These are phyloP conservation scores for Davidsoniella australis DNA, from an alignment of 2,329 filamentous ascomycete species.

Conservation along the genomic window DNA sequence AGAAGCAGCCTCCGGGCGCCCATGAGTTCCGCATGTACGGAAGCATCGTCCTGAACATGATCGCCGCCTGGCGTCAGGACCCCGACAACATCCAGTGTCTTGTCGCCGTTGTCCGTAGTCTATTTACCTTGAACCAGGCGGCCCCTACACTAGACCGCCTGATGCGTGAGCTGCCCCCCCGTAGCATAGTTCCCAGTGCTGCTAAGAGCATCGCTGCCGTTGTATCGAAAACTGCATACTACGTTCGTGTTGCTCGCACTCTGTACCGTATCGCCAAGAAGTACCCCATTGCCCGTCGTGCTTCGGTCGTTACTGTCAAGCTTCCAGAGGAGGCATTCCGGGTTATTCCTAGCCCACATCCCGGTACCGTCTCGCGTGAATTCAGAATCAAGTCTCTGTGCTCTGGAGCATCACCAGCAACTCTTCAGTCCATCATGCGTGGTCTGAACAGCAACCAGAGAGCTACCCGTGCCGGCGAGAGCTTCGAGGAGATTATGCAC, in stretches of 20 bases:
- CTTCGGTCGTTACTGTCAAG: slow-evolving; percentile 17
- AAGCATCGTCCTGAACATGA: slow-evolving; percentile 3
- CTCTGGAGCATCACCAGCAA: slow-evolving; percentile 7
- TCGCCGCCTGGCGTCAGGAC: slow-evolving; percentile 6
- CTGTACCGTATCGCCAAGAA: slow-evolving; percentile 19
- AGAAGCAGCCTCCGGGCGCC: slow-evolving; percentile 5
- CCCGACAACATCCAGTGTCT: slow-evolving; percentile 2
- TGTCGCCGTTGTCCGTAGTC: slow-evolving; percentile 5
- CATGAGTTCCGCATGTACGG: slow-evolving; percentile 6
- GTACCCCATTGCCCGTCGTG: slow-evolving; percentile 17
- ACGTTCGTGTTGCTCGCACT: slow-evolving; percentile 12
- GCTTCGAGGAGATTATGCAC: slow-evolving; percentile 10
- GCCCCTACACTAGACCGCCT: slow-evolving; percentile 5
- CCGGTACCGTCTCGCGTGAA: slow-evolving; percentile 8
- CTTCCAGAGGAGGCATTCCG: slow-evolving; percentile 14
- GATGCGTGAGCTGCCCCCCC: slow-evolving; percentile 8
- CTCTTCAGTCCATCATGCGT: slow-evolving; percentile 9
- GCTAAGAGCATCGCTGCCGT: slow-evolving; percentile 11
- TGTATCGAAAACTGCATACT: slow-evolving; percentile 11
- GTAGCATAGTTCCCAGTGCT: slow-evolving; percentile 8
- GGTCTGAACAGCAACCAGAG: slow-evolving; percentile 7
- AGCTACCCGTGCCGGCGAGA: slow-evolving; percentile 9
- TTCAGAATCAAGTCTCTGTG: slow-evolving; percentile 7
- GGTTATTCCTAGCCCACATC: slow-evolving; percentile 5
- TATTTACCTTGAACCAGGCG: background rate